Evolutionary conservation across 768 basidiomycete genomes (phyloP).

Genomic region (Auricularia cornea): DNA sequence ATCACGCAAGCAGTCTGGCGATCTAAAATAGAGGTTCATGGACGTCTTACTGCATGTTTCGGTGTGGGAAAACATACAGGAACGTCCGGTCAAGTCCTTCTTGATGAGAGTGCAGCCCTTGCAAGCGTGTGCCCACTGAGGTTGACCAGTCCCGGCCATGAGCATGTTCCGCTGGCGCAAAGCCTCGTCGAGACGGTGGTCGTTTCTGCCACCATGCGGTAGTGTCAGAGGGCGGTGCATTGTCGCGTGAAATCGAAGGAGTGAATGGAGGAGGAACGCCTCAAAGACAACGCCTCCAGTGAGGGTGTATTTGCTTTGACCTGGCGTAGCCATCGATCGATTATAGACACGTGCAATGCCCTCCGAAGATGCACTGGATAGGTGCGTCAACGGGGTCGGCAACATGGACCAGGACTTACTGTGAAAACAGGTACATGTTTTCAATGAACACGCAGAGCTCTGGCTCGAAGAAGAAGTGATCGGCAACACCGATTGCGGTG

Average conservation of each 20-base stretch:
- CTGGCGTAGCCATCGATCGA: background rate
- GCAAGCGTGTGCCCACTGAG: constrained; percentile 4
- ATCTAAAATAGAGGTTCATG: background rate
- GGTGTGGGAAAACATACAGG: constrained; percentile 5
- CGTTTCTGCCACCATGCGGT: background rate
- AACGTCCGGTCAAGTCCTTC: background rate
- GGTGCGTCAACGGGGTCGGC: background rate
- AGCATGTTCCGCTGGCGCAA: background rate
- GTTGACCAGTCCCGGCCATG: constrained; percentile 3
- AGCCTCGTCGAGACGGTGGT: background rate
- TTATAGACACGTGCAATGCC: background rate
- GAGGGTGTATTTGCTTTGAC: background rate
- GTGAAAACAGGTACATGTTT: background rate
- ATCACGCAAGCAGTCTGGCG: constrained; percentile 5
- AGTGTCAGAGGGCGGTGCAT: background rate
- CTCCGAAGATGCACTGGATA: background rate
- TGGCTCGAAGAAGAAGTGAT: background rate
- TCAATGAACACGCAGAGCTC: background rate
- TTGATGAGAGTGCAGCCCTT: background rate
- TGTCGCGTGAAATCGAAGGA: background rate
- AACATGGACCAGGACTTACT: background rate
- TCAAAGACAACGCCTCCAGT: background rate
- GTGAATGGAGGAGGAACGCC: background rate
- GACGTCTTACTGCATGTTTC: background rate
- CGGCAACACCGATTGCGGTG: background rate